A percentile compares a stretch with the other conserved stretches of the same genome.
Conservation (phyloP, 192 early-diverging fungal genomes). For the Podila verticillata region DNA sequence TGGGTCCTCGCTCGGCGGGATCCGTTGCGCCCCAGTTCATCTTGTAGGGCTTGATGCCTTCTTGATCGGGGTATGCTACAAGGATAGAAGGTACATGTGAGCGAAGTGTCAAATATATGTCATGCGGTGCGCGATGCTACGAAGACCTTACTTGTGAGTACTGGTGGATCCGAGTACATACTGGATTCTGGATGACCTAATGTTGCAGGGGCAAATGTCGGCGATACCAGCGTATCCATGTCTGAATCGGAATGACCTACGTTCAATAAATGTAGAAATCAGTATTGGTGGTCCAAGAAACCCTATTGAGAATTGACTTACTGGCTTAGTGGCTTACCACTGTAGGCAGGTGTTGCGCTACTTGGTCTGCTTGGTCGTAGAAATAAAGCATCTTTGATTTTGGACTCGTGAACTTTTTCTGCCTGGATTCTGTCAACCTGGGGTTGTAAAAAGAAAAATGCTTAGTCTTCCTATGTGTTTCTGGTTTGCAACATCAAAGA, state of each 20-base stretch:
- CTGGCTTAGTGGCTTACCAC: neutral
- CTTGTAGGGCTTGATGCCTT: conserved; percentile 77
- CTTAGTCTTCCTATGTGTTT: neutral
- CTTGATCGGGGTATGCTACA: conserved; percentile 63
- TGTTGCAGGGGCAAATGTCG: conserved; percentile 1
- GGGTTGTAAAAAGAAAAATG: too few relatives aligned
- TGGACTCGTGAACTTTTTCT: conserved; percentile 7
- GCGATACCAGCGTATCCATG: conserved; percentile 34
- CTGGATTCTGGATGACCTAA: neutral
- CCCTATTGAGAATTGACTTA: neutral
- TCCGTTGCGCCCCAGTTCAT: conserved; percentile 81
- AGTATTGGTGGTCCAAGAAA: neutral
- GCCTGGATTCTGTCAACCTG: conserved; percentile 48
- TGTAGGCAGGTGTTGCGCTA: neutral
- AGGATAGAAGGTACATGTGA: neutral
- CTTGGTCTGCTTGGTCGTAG: conserved; percentile 31
- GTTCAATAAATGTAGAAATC: neutral
- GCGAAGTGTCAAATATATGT: too few relatives aligned
- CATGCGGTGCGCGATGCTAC: too few relatives aligned
- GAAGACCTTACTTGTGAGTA: conserved; percentile 31
- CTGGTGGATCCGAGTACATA: conserved; percentile 28
- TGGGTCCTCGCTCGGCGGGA: conserved; percentile 78
- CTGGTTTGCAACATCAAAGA: too few relatives aligned
- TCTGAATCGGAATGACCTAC: conserved; percentile 47
- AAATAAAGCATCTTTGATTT: conserved; percentile 5